Percentiles rank a stretch among this genome's conserved stretches.
Evolutionary conservation across 371 early-diverging fungal genomes (phyloP).

Genomic region (Mortierella polycephala): DNA sequence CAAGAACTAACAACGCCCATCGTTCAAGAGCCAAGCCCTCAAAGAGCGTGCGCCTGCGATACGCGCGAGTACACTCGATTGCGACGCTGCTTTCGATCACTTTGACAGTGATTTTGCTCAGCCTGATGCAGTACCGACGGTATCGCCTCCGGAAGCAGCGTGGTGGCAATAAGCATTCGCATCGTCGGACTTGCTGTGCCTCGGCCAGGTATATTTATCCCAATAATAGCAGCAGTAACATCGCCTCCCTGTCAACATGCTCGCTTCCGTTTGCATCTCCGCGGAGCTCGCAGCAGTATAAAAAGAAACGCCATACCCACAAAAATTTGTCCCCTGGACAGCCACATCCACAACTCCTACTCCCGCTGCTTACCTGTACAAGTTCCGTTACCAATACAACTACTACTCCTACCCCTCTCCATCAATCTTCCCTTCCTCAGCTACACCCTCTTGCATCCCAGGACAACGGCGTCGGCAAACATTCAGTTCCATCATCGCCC

Average conservation of each 20-base stretch:
- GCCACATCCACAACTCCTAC: too few relatives aligned
- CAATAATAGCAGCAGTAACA: too few relatives aligned
- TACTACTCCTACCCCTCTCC: too few relatives aligned
- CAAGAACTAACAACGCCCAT: too few relatives aligned
- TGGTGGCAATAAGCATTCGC: not conserved
- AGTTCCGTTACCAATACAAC: too few relatives aligned
- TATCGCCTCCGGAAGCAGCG: constrained; percentile 17
- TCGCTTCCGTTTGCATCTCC: too few relatives aligned
- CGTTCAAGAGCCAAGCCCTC: not conserved
- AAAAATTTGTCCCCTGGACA: too few relatives aligned
- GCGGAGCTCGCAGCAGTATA: too few relatives aligned
- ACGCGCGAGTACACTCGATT: constrained; percentile 13
- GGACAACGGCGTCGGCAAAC: not conserved
- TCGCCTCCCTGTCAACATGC: too few relatives aligned
- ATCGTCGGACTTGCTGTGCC: not conserved
- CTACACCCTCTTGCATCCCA: not conserved
- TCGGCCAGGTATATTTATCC: too few relatives aligned
- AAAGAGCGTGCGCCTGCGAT: not conserved
- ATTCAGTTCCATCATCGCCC: not conserved
- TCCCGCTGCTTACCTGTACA: too few relatives aligned
- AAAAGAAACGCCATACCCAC: too few relatives aligned
- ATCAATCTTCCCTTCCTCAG: not conserved
- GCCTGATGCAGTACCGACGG: constrained; percentile 34
- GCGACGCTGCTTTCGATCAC: constrained; percentile 44
- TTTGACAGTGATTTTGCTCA: constrained; percentile 36